A percentile compares a stretch with the other conserved stretches of the same genome.
These are phyloP conservation scores for Hibiscus tridactylites DNA, from an alignment of 345 rosid species.

Conservation along the genomic window DNA sequence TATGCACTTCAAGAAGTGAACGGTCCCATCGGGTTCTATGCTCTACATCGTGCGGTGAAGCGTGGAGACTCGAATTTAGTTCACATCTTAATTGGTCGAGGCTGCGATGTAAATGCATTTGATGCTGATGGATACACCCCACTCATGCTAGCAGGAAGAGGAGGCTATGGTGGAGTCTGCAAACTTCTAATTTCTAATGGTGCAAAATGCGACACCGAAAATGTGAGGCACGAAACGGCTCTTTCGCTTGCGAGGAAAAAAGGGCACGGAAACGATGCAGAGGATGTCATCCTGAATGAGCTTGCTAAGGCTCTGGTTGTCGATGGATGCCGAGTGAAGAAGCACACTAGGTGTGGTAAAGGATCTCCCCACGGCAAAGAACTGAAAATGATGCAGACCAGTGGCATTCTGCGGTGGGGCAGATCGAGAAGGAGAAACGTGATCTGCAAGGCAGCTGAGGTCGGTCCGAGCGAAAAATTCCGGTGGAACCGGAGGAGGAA, in stretches of 20 bases:
- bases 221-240: conserved; percentile 45
- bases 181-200: conserved; percentile 37
- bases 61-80: conserved; percentile 40
- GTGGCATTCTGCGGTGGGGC: conserved; percentile 51
- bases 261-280: conserved; percentile 16
- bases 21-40: conserved; percentile 27
- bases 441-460: conserved; percentile 38
- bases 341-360: conserved; percentile 52
- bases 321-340: conserved; percentile 34
- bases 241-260: conserved; percentile 28
- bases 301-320: conserved; percentile 44
- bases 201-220: conserved; percentile 28
- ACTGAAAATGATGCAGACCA: conserved; percentile 30
- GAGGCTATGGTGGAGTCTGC: conserved; percentile 34
- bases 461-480: conserved; percentile 38
- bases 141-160: conserved; percentile 52
- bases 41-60: conserved; percentile 45
- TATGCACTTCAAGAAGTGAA: conserved; percentile 27
- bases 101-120: conserved; percentile 34
- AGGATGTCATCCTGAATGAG: conserved; percentile 36
- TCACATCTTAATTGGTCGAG: conserved; percentile 20
- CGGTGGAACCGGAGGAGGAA: conserved; percentile 44
- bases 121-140: conserved; percentile 54
- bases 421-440: conserved; percentile 49
- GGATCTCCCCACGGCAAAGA: conserved; percentile 44